A percentile compares a stretch with the other conserved stretches of the same genome.
These are phyloP conservation scores for Podospora bellae-mahoneyi DNA, from an alignment of 495 filamentous ascomycete genomes.

Conservation along the genomic window DNA sequence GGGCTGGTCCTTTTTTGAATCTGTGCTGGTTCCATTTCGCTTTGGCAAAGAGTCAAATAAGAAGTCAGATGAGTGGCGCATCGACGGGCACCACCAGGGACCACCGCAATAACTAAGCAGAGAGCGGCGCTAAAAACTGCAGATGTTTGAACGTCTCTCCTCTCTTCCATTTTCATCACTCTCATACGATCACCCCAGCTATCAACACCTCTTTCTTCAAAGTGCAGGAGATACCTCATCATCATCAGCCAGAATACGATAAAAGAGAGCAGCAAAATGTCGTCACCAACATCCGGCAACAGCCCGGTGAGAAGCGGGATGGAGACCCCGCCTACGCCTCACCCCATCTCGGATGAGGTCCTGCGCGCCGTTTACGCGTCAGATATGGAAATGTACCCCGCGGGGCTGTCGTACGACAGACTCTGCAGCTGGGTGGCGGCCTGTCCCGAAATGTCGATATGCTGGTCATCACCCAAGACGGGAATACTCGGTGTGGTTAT, in stretches of 20 bases:
- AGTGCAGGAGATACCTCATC: not conserved
- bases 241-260: not conserved
- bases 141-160: not conserved
- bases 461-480: slow-evolving; percentile 9
- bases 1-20: not conserved
- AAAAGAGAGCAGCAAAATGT: not conserved
- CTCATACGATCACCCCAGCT: not conserved
- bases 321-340: not conserved
- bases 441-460: slow-evolving; percentile 27
- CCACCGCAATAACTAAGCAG: not conserved
- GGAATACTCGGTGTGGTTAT: slow-evolving; percentile 27
- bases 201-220: not conserved
- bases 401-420: slow-evolving; percentile 26
- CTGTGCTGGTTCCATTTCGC: not conserved
- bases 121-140: not conserved
- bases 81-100: not conserved
- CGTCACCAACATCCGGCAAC: not conserved
- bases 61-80: not conserved
- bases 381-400: slow-evolving; percentile 39
- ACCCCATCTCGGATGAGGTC: slow-evolving; percentile 15
- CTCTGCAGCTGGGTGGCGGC: slow-evolving; percentile 28
- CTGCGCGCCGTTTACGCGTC: slow-evolving; percentile 29
- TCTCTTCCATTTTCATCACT: not conserved
- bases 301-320: not conserved
- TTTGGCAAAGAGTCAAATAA: not conserved